Evolutionary conservation across 208 protist species (phyloP), one percentile per base, ranked within the genome.

Genomic region (Leishmania amazonensis): DNA sequence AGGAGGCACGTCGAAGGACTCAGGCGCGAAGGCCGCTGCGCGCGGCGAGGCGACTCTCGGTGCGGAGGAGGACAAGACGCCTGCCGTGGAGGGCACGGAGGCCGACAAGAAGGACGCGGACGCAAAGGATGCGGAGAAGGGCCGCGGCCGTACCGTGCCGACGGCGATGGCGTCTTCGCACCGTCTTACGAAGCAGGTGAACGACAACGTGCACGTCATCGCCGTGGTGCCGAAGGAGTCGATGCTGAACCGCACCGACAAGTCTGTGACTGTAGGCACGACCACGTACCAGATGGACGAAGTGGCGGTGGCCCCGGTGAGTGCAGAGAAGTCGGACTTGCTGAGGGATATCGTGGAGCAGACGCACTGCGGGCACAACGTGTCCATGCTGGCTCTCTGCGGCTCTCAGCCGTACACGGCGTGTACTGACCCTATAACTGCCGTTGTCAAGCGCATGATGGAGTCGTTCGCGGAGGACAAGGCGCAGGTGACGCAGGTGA

Each of bases 351-450:
- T 89, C 40, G 75, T 87, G 51, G 86, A 88, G 58, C 83, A 91
- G 67, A 73, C 71, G 64, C 78, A 86, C 68, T 89, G 86, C 72
- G 86, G 88, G 70, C 88, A 91, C 84, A 89, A 89, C 77, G 88
- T 89, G 11, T 84, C 85, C 9, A 31, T 89, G 24, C 79, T 91
- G 38, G 79, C 81, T 35, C 78, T 91, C 40, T 85, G 81, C 70
- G 80, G 81, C 24, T 76, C 68, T 47, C 54, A 79, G 53, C 78
- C 80, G 42, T 86, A 65, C 68, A 65, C 62, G 42, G 45, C 31
- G 8, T 62, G 73, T 62, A 80, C 77, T 35, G 13, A 75, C 5
- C 57, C 81, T 53, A 68, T 83, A 13, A 84, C 79, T 38, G 75
- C 80, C 67, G 81, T 86, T n/a, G 60, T 80, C 13, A 71, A 40